Conservation (phyloP, 192 early-diverging fungal species). For the Backusella tarrabulga region DNA sequence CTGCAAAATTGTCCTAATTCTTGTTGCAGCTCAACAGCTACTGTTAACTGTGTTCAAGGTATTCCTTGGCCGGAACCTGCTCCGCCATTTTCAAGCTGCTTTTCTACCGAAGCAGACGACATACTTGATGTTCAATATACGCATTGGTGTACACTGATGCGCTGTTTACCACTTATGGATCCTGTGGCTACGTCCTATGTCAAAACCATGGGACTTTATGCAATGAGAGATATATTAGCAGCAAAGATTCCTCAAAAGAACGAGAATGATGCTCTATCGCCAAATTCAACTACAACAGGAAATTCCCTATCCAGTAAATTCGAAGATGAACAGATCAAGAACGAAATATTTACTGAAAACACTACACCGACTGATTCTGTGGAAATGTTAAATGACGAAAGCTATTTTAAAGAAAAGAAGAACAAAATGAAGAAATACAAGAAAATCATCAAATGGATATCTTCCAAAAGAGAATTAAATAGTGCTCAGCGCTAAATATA, state of each 20-base stretch:
- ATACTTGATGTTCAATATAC: slow-evolving; percentile 7
- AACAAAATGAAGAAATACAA: neutral
- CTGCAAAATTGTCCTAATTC: neutral
- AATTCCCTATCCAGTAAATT: neutral
- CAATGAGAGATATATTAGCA: slow-evolving; percentile 17
- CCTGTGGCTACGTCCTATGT: slow-evolving; percentile 7
- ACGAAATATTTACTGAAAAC: neutral
- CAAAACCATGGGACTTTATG: slow-evolving; percentile 5
- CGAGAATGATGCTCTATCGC: too few relatives aligned
- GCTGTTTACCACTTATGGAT: slow-evolving; percentile 19
- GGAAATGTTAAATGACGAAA: neutral
- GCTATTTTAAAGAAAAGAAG: neutral
- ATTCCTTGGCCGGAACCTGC: slow-evolving; percentile 17
- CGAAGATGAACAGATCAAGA: neutral
- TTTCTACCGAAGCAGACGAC: neutral
- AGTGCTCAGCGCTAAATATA: neutral
- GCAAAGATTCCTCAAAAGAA: neutral
- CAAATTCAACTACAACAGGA: neutral
- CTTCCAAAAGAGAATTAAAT: neutral
- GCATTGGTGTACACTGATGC: slow-evolving; percentile 23
- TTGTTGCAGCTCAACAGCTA: neutral
- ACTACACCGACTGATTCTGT: neutral
- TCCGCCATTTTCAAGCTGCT: neutral
- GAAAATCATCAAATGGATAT: neutral
- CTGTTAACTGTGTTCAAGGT: neutral